Conservation (phyloP, 441 rosid species). For the Gossypium laxum region DNA sequence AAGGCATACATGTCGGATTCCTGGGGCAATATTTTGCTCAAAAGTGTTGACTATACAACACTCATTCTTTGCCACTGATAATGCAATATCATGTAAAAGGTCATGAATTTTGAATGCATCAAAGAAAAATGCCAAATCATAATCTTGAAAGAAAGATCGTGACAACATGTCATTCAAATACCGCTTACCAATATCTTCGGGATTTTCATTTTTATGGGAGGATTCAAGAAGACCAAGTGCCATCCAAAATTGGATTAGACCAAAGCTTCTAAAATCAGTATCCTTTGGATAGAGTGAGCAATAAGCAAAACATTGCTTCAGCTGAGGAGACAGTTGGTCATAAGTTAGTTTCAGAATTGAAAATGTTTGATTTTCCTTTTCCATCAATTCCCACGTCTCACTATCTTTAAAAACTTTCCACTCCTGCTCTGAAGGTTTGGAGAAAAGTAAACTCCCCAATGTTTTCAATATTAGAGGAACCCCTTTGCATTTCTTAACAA, state of each 20-base stretch:
- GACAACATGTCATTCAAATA: not conserved
- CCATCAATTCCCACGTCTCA: not conserved
- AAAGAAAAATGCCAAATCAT: not conserved
- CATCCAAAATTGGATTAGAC: not conserved
- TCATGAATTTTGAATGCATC: not conserved
- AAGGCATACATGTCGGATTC: not conserved
- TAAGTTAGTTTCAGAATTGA: conserved; percentile 6
- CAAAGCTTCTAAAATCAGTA: not conserved
- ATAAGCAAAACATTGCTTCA: not conserved
- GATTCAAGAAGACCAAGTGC: not conserved
- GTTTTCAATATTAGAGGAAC: conserved; percentile 18
- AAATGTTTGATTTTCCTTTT: not conserved
- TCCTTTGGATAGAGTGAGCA: not conserved
- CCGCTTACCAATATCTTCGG: not conserved
- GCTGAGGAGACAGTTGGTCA: not conserved
- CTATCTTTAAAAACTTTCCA: not conserved
- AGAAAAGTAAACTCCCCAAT: not conserved
- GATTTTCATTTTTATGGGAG: not conserved
- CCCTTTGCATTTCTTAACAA: conserved; percentile 22
- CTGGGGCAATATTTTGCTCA: not conserved
- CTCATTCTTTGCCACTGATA: not conserved
- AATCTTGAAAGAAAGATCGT: not conserved
- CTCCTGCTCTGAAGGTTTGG: not conserved
- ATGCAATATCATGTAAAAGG: not conserved
- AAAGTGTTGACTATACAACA: not conserved